Evolutionary conservation across 441 rosid species (phyloP).

Genomic region (Syzygium malaccense): DNA sequence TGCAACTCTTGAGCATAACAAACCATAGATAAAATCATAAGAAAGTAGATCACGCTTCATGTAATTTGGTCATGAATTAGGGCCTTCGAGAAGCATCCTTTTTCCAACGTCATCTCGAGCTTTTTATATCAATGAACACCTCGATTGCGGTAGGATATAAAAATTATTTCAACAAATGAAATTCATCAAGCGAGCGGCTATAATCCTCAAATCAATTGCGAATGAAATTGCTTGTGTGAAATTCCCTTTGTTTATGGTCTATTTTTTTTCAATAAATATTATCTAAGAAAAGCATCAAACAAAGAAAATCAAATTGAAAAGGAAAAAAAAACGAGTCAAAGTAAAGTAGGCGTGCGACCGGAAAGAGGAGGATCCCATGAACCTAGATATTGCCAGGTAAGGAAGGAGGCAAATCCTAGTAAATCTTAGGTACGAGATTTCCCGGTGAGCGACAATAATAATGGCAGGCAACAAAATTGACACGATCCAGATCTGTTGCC

Average conservation of each 20-base stretch:
- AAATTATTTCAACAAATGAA: not conserved
- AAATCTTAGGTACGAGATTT: not conserved
- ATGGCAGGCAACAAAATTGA: not conserved
- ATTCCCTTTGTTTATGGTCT: not conserved
- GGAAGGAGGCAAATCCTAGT: not conserved
- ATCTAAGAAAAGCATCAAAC: not conserved
- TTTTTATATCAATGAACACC: not conserved
- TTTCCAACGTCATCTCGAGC: not conserved
- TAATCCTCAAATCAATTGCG: not conserved
- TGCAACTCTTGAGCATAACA: not conserved
- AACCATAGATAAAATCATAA: not conserved
- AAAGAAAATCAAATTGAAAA: not conserved
- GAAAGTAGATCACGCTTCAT: not conserved
- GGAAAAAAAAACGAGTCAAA: not conserved
- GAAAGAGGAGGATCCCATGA: not conserved
- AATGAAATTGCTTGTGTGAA: not conserved
- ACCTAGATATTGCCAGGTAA: not conserved
- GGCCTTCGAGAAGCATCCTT: not conserved
- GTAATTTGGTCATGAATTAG: not conserved
- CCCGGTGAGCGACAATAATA: not conserved
- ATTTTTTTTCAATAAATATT: not conserved
- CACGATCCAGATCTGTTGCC: not conserved
- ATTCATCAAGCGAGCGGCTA: not conserved
- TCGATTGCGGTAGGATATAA: not conserved
- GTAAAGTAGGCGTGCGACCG: not conserved